Base-by-base conservation (phyloP, 148 eudicot species). In the Camellia japonica region DNA sequence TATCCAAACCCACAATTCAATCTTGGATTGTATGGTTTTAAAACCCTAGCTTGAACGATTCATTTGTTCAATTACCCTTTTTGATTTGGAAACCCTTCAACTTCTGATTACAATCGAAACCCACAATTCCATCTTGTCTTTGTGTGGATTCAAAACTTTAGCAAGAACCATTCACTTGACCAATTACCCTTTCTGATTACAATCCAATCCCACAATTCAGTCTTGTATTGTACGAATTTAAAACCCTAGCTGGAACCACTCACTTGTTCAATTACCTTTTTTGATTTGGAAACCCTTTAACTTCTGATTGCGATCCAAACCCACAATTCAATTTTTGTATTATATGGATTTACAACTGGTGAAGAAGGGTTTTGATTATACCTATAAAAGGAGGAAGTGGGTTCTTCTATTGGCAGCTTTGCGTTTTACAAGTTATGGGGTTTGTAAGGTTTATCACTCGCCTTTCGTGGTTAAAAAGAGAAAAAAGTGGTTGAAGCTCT, bases 351-450 rank as follows among this genome's bases (percentile, higher is more conserved):
- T 90, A 67, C 84, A 82, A 68, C 62, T 93, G 47, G 74, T 89
- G 44, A 86, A 84, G 10, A 88, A 77, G 82, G 90, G 90, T 79
- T 76, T 88, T n/a, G 75, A 79, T 43, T 86, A 88, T 55, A 41
- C 88, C 12, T 74, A 67, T 19, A 91, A 65, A 82, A 91, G 79
- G 84, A 90, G 82, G 78, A 90, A 84, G 55, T 93, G 87, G 93
- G 84, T 88, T 76, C 30, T 87, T 70, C 38, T 89, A 9, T 80
- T 91, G 56, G 90, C 88, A 71, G 92, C 93, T 81, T 71, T 90
- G 73, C 92, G 93, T 73, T 73, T 85, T 12, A 77, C 91, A 54
- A 87, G 90, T 9, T 93, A 91, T 85, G 93, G 92, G 63, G 89
- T 73, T 3, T 90, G 82, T 81, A 88, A 78, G 82, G 91, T 86